Base-by-base conservation (phyloP, 148 eudicot species). In the Amaranthus hypochondriacus region DNA sequence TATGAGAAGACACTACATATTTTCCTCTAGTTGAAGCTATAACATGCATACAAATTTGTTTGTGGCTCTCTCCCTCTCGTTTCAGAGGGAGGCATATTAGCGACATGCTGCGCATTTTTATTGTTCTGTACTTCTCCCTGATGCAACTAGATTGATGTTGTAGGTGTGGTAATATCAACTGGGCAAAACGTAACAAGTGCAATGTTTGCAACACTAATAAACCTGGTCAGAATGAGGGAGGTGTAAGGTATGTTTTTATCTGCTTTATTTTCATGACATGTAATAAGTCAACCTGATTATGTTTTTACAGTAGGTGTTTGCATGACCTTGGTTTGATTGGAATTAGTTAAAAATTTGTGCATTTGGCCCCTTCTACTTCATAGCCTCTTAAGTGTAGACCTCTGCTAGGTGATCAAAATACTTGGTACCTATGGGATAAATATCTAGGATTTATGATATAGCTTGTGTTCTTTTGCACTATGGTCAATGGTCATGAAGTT, bases 81-180 rank as follows among this genome's bases (percentile, higher is more conserved):
- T 48, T 56, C 48, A 47, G 28, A 59, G 49, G 51, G 12, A 49
- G 42, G 52, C 48, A 57, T 57, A 72, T 48, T 11, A 67, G 51
- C 28, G 14, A 43, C 59, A 9, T 39, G 9, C 15, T 21, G 43
- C 63, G 64, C 47, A 13, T 13, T 0, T 28, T 77, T 42, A 60
- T 49, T 18, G 5, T 15, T 15, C 50, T 58, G 62, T 69, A 21
- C 7, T 80, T 48, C 61, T 42, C 62, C 7, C 56, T 82, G 57
- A 63, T 81, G 61, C 42, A 46, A 68, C 21, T 56, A 13, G 9
- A 15, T 63, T 83, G 74, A 76, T 73, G 70, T 39, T 87, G 77
- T 83, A 95, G 98, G 98, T 95, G 98, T 85, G 98, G 75, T 75
- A 95, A 95, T 82, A 92, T 95, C 83, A 95, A 95, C 66, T 95